Evolutionary conservation across 768 basidiomycete genomes (phyloP).

Genomic region (Mycena amicta): DNA sequence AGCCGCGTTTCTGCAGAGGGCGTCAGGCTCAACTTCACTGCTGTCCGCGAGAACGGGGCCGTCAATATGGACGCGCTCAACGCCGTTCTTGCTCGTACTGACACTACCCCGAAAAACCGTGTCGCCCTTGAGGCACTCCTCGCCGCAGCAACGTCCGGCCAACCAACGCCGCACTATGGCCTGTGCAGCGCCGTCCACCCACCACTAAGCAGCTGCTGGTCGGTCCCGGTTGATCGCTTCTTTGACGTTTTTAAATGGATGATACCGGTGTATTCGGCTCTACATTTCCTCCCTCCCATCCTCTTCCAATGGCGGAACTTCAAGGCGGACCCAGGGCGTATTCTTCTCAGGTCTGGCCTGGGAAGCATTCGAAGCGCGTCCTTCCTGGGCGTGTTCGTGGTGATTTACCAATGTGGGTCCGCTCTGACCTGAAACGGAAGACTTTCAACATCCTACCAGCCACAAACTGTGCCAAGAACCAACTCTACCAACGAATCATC

Average conservation of each 20-base stretch:
- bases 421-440: background rate
- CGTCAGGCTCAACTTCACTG: background rate
- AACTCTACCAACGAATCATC: slow-evolving; percentile 53
- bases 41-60: background rate
- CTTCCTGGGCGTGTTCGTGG: slow-evolving; percentile 83
- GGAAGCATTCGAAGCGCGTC: slow-evolving; percentile 84
- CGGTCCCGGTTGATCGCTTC: slow-evolving; percentile 71
- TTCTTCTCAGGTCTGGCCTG: slow-evolving; percentile 64
- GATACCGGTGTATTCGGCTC: slow-evolving; percentile 80
- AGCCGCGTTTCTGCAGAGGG: background rate
- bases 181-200: slow-evolving; percentile 84
- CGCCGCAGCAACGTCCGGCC: background rate
- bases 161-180: slow-evolving; percentile 45
- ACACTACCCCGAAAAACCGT: background rate
- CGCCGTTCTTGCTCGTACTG: background rate
- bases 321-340: slow-evolving; percentile 61
- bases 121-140: background rate
- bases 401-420: slow-evolving; percentile 75
- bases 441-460: slow-evolving; percentile 39
- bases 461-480: slow-evolving; percentile 67
- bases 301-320: slow-evolving; percentile 78
- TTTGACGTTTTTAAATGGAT: slow-evolving; percentile 84
- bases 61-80: background rate
- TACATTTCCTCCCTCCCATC: slow-evolving; percentile 87
- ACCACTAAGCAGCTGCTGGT: slow-evolving; percentile 56